phyloP scores from a whole-genome alignment of 371 early-diverging fungal species.

The Mucor velutinosus region DNA sequence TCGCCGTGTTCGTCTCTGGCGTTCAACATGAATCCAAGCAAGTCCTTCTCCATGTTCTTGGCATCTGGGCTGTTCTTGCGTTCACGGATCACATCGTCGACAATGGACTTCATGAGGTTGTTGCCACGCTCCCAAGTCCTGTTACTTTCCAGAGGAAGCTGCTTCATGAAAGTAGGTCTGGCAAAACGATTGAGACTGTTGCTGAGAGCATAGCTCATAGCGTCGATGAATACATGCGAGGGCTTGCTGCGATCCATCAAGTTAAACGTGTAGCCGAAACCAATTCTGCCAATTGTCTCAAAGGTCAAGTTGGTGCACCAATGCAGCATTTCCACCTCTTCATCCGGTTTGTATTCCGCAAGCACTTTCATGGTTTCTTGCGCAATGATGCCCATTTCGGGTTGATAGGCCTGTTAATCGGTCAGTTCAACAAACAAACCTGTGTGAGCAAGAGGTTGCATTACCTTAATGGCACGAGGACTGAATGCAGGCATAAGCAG shows the following conservation, averaged over 20 bases:
- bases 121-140: conserved; percentile 25
- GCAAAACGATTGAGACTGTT: conserved; percentile 16
- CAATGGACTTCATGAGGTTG: conserved; percentile 43
- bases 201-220: conserved; percentile 43
- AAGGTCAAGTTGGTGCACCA: conserved; percentile 60
- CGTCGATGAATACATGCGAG: conserved; percentile 48
- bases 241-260: conserved; percentile 43
- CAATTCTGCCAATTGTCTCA: conserved; percentile 52
- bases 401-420: conserved; percentile 34
- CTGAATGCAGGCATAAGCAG: conserved; percentile 55
- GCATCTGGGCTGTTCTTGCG: conserved; percentile 36
- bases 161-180: conserved; percentile 43
- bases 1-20: conserved; percentile 43
- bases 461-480: conserved; percentile 34
- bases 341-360: conserved; percentile 33
- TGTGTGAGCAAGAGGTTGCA: background rate
- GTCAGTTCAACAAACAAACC: background rate
- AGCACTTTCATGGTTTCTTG: conserved; percentile 34
- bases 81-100: conserved; percentile 39
- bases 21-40: conserved; percentile 60
- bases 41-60: conserved; percentile 30
- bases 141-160: conserved; percentile 41
- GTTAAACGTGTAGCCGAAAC: conserved; percentile 58
- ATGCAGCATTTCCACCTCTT: conserved; percentile 40
- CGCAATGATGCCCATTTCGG: conserved; percentile 42